These are phyloP conservation scores for Xylariales sp. DNA, from an alignment of 2,329 filamentous ascomycete genomes.

Conservation along the genomic window DNA sequence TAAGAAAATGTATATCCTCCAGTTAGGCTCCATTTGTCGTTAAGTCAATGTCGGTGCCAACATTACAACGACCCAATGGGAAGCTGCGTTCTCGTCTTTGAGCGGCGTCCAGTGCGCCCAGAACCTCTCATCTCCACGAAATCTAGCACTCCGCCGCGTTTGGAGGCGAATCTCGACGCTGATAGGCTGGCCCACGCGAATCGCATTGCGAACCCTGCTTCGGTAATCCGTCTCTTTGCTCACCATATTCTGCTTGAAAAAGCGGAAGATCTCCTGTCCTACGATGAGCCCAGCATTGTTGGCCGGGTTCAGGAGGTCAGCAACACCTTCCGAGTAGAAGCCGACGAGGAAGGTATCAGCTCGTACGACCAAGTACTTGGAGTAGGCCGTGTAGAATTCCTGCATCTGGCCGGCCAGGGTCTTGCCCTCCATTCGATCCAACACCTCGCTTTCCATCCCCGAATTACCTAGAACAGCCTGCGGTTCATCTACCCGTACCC, in stretches of 20 bases:
- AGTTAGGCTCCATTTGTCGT: too few species aligned
- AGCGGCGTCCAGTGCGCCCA: constrained; percentile 19
- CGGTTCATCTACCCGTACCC: constrained; percentile 5
- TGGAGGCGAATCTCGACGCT: constrained; percentile 22
- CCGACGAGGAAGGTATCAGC: constrained; percentile 19
- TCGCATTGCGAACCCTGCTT: constrained; percentile 13
- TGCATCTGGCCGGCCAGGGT: constrained; percentile 21
- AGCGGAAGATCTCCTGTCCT: constrained; percentile 22
- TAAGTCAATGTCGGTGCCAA: constrained; percentile 10
- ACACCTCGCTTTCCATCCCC: constrained; percentile 20
- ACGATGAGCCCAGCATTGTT: constrained; percentile 17
- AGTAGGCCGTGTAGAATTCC: constrained; percentile 25
- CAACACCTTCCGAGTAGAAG: constrained; percentile 21
- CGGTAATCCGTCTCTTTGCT: constrained; percentile 19
- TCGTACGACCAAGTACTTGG: constrained; percentile 21
- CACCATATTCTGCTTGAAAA: constrained; percentile 22
- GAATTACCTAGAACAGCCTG: constrained; percentile 6
- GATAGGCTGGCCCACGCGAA: constrained; percentile 26
- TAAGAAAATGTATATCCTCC: too few species aligned
- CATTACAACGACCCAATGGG: constrained; percentile 14
- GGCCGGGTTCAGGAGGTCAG: constrained; percentile 19
- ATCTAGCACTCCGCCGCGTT: constrained; percentile 20
- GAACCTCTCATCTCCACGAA: constrained; percentile 21
- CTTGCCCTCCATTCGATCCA: constrained; percentile 22
- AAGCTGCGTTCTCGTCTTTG: constrained; percentile 16